A percentile compares a stretch with the other conserved stretches of the same genome.
Evolutionary conservation across 306 rosid genomes (phyloP).

Genomic region (Trifolium dubium): DNA sequence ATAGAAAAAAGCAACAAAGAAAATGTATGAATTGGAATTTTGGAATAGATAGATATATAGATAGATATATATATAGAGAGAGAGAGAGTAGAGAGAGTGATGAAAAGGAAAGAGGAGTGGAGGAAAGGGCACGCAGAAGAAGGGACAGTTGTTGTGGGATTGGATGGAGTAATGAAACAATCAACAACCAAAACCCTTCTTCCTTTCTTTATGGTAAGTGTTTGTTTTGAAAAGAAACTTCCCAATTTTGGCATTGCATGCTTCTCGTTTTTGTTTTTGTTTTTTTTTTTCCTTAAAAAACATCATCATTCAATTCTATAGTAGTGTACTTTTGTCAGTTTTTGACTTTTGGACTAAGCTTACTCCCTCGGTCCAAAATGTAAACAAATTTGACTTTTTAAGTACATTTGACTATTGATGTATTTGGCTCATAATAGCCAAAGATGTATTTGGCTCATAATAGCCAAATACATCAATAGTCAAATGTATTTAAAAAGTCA

Average conservation of each 20-base stretch:
- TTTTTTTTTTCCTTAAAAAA: no score
- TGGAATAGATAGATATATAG: not conserved
- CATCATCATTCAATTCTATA: no score
- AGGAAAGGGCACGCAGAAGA: conserved; percentile 22
- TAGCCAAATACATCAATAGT: no score
- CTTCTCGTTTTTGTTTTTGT: not conserved
- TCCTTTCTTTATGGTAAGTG: not conserved
- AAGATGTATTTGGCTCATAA: no score
- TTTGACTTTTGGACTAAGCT: not conserved
- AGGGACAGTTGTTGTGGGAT: not conserved
- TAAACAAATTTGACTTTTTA: no score
- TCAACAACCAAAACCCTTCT: not conserved
- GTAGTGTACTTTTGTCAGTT: not conserved
- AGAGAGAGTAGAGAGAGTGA: not conserved
- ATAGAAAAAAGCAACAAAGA: not conserved
- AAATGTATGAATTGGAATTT: not conserved
- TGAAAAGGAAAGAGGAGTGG: conserved; percentile 27
- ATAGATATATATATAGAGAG: not conserved
- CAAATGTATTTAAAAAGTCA: no score
- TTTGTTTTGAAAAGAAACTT: conserved; percentile 7
- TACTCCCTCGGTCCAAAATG: no score
- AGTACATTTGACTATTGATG: no score
- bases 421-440: no score
- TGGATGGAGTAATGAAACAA: not conserved
- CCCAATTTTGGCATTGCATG: conserved; percentile 31